Evolutionary conservation across 2,329 filamentous ascomycete genomes (phyloP), one percentile per base, ranked within the genome.

Genomic region (Diaporthe caulivora): DNA sequence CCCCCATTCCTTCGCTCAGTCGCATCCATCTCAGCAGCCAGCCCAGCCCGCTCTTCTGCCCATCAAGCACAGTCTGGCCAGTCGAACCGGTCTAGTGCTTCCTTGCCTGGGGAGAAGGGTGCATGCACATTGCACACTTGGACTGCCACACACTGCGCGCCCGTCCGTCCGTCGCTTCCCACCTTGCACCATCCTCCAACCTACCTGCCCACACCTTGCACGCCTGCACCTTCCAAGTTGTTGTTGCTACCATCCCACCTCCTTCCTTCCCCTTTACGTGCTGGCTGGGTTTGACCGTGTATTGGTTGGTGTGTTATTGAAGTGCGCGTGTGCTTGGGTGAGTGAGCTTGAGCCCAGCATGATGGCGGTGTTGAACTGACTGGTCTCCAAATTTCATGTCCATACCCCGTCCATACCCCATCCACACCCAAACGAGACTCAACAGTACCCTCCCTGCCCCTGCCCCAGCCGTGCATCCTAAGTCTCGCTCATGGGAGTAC

Each of bases 101-200:
- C 34, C 34, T 34, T n/a, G n/a, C 60, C 42, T 65, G 68, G 44
- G 54, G 62, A 53, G 24, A 58, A 26, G 57, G 57, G 57, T 62
- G 57, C 57, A 62, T 62, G 57, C 37, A 62, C 57, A 62, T 62
- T 60, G 68, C 55, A 53, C 68, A 60, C 44, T 40, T 51, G 42
- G 68, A 62, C 68, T 71, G 55, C 55, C 55, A 62, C 68, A 71
- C 55, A 34, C 34, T 34, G 34, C 37, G 44, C 31, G 62, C 44
- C 62, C 44, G 62, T 37, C 62, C 44, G 29, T 65, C 29, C 51
- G 37, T 44, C 62, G 51, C 62, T 29, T 65, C 51, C 42, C 5
- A 34, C 34, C 60, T n/a, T 62, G 40, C 58, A 64, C 40, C 26
- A 31, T 64, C 58, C 40, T 64, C 40, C 42, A 31, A 31, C 51